Evolutionary conservation across 805 yeast genomes (phyloP), one percentile per base, ranked within the genome.

Genomic region (Yueomyces sinensis): DNA sequence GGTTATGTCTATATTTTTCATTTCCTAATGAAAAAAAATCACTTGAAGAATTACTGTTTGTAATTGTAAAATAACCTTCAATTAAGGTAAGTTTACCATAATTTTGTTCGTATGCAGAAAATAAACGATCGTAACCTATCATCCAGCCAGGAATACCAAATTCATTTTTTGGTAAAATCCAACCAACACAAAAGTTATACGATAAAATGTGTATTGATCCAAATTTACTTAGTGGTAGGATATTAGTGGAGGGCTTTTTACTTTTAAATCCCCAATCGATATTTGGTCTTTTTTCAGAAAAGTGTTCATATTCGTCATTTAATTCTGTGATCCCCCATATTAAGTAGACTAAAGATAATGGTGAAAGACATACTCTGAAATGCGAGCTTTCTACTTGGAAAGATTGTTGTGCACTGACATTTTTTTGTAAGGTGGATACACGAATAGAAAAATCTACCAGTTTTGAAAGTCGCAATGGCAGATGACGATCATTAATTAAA

Each of bases 51-150:
- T 59, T 44, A 0, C 89, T 84, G 43, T 70, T 71, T 0, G 94
- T 87, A 2, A 76, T 73, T 0, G 94, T 72, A 2, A 81, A 44
- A 47, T 73, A 84, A 3, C 83, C 80, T 31, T 76, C 81, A 34
- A 71, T 63, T 37, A 83, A 59, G 0, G 84, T 70, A 28, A 83
- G 60, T 41, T 76, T 76, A 3, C 94, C 94, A 29, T 72, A 55
- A 7, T 62, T 63, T 14, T 70, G 68, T 31, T 75, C 76, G 17
- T 76, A 67, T 0, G 75, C 70, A 2, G 83, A 74, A 41, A 76
- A 80, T 16, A 83, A 70, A 14, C 76, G 61, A 42, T 82, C 83
- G 36, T 80, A 82, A 0, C 96, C 96, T 22, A 74, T 40, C 27
- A 81, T 75, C n/a, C 83, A 48, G 9, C 95, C 95, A 0, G 84